Percentiles rank a stretch among this genome's conserved stretches.
Conservation (phyloP, 441 rosid genomes). For the Brassica hybrid region DNA sequence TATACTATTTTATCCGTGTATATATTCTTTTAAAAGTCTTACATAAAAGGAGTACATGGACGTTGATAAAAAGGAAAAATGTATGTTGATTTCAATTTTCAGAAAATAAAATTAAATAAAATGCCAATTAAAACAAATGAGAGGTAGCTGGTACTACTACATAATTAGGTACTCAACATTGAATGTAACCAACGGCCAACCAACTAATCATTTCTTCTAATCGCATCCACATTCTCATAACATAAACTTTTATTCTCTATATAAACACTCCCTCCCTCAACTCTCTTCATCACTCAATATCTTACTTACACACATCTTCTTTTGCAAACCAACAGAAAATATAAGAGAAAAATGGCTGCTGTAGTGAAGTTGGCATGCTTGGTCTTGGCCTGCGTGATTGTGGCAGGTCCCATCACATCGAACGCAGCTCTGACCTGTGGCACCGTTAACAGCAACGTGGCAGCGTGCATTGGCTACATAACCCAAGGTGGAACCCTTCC, state of each 20-base stretch:
- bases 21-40: background rate
- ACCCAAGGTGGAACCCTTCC: background rate
- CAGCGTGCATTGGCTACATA: constrained; percentile 40
- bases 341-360: constrained; percentile 19
- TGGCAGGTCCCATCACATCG: constrained; percentile 43
- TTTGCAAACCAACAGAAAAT: background rate
- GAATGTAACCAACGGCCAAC: constrained; percentile 13
- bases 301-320: background rate
- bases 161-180: constrained; percentile 6
- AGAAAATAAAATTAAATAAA: background rate
- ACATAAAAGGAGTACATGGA: background rate
- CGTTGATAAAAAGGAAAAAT: background rate
- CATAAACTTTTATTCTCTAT: constrained; percentile 24
- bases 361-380: constrained; percentile 42
- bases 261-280: constrained; percentile 31
- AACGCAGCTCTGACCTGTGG: constrained; percentile 39
- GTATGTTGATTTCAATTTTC: background rate
- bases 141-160: background rate
- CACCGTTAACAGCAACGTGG: constrained; percentile 1
- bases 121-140: background rate
- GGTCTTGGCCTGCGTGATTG: constrained; percentile 42
- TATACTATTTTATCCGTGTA: background rate
- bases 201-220: background rate
- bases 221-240: constrained; percentile 24
- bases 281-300: constrained; percentile 30